Percentiles rank a stretch among this genome's conserved stretches.
phyloP scores from a whole-genome alignment of 2,329 filamentous ascomycete species.

The Aphanoascus verrucosus region DNA sequence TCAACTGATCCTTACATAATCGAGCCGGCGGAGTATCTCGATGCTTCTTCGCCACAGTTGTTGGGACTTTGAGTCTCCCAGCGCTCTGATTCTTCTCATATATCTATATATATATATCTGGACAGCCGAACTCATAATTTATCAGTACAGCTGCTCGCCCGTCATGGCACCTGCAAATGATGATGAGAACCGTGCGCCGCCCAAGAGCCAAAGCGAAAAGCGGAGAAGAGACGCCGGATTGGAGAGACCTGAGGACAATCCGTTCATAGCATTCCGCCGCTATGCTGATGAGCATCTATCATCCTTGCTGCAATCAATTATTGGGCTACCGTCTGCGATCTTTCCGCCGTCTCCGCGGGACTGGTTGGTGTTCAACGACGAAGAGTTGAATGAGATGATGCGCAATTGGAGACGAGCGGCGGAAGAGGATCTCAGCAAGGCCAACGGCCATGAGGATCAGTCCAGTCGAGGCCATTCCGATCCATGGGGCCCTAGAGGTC shows the following conservation, averaged over 20 bases:
- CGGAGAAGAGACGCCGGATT: not conserved
- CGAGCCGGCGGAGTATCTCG: not conserved
- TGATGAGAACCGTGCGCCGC: constrained; percentile 6
- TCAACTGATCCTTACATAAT: not conserved
- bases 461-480: not conserved
- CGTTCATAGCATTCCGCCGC: constrained; percentile 51
- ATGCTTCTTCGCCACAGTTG: not conserved
- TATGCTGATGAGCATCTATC: constrained; percentile 50
- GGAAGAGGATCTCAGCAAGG: constrained; percentile 10
- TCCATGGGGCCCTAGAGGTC: constrained; percentile 16
- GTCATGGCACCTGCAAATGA: constrained; percentile 6
- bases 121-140: not conserved
- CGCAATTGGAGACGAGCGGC: constrained; percentile 2
- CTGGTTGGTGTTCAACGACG: constrained; percentile 30
- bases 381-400: constrained; percentile 18
- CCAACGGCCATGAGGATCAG: not conserved
- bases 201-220: not conserved
- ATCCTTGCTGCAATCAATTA: constrained; percentile 44
- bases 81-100: not conserved
- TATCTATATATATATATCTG: not conserved
- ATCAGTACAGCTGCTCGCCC: not conserved
- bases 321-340: constrained; percentile 35
- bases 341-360: constrained; percentile 24
- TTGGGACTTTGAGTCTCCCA: not conserved
- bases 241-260: constrained; percentile 34